phyloP scores from a whole-genome alignment of 495 filamentous ascomycete genomes.

The Halenospora varia region DNA sequence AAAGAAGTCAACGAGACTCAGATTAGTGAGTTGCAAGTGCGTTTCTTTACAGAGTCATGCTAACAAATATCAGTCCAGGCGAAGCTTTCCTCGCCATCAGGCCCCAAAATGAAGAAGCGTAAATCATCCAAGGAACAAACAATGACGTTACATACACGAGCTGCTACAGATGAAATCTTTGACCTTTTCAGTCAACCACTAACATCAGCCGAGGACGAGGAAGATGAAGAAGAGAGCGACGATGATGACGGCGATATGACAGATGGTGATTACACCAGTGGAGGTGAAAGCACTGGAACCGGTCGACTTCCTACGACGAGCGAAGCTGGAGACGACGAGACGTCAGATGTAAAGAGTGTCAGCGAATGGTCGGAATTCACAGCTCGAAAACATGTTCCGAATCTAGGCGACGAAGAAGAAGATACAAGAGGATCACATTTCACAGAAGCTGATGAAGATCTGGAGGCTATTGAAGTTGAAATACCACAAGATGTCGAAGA shows the following conservation, averaged over 20 bases:
- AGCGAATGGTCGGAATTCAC: conserved; percentile 88
- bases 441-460: conserved; percentile 25
- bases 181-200: conserved; percentile 93
- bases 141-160: conserved; percentile 94
- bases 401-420: conserved; percentile 36
- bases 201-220: conserved; percentile 41
- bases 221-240: conserved; percentile 59
- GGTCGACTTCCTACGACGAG: conserved; percentile 51
- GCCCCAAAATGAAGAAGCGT: conserved; percentile 70
- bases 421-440: conserved; percentile 31
- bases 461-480: conserved; percentile 19
- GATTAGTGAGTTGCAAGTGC: conserved; percentile 57
- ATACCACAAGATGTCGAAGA: neutral
- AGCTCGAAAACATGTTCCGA: conserved; percentile 63
- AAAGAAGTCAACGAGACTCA: conserved; percentile 81
- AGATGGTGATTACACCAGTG: conserved; percentile 75
- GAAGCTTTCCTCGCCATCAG: conserved; percentile 82
- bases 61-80: conserved; percentile 65
- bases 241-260: conserved; percentile 54
- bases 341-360: conserved; percentile 55
- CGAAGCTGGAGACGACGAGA: conserved; percentile 47
- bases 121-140: conserved; percentile 68
- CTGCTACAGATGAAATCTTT: conserved; percentile 95
- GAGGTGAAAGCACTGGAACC: conserved; percentile 76
- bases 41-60: neutral